Base-by-base conservation (phyloP, 352 stramenopile species). In the Globisporangium echinulatum region DNA sequence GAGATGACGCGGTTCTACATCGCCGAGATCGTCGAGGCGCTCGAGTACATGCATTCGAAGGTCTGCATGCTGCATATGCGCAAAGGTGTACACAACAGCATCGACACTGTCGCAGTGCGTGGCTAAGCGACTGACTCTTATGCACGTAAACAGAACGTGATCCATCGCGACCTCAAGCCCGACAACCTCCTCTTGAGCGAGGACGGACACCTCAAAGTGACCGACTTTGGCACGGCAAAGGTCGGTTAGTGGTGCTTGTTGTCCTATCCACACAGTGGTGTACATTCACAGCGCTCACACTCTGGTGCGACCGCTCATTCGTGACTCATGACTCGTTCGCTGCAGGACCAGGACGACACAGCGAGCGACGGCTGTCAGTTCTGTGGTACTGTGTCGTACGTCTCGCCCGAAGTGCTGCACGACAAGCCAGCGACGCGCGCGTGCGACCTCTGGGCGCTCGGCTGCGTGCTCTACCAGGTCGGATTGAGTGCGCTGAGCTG, bases 81-180 rank as follows among this genome's bases (percentile, higher is more conserved):
- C 25, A 33, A 33, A 33, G 25, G 25, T 33, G 25, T 33, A 33
- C 25, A 33, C 25, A 1, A 33, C 25, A 33, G 25, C 25, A 33
- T 33, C 25, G 2, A 33, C 25, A 33, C 25, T 33, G 25, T 33
- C 25, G 25, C 25, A 33, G 25, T 33, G 25, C 25, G 25, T 33
- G 25, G 25, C 25, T 33, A 33, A 54, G 37, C 19, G 25, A 19
- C 19, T 51, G 13, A 38, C 13, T 36, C 25, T 33, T 61, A 49
- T 62, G 49, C 54, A 49, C 40, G 47, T 54, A 36, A 51, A 49
- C 70, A 98, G 72, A 82, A 91, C 66, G 78, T 99, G 42, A 94
- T 99, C 50, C 96, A 99, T 65, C 71, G 96, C 46, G 96, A 99
- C 75, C 96, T 99, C 58, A 97, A 97, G 62, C 89, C 89, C 10